Base-by-base conservation (phyloP, 2,329 filamentous ascomycete genomes). In the Ophiostoma sp. region DNA sequence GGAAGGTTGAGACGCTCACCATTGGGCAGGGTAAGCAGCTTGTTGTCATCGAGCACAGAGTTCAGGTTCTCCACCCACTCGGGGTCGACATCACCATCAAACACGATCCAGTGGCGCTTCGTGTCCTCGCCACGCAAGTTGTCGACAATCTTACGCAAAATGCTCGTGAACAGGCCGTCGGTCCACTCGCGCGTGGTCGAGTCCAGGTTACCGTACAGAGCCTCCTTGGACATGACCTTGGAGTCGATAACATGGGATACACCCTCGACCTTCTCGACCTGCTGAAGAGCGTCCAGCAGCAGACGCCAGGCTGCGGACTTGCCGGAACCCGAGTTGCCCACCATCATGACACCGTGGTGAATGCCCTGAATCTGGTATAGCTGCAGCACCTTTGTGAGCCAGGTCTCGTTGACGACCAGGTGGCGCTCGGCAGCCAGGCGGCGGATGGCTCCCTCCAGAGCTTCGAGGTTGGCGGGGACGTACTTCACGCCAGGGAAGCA, bases 31-130 rank as follows among this genome's bases (percentile, higher is more conserved):
- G 95, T 99, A 44, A 99, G 86, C 58, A 99, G 83, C 78, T 98
- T 99, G 82, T 99, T 99, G 81, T 99, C 95, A 76, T 99, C 95
- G 58, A 99, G 86, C 69, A 99, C 96, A 84, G 92, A 96, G 87
- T 99, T 99, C 83, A 99, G 82, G 78, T 99, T 99, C 78, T 99
- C 95, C 73, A 99, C 95, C 95, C 95, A 99, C 78, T 98, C 96
- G 0, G 95, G 95, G 78, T 99, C 95, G 71, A 99, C 95, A 77
- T 99, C 95, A 71, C 95, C 96, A 77, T 99, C 95, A 75, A 99
- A 99, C 5, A 99, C 91, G 74, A 99, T 98, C 95, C 95, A 99
- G 78, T 99, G 95, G 68, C 95, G 88, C 81, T 99, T 99, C 42
- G 89, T 87, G 76, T 98, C 94, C 78, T 99, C 95, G 67, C 96